These are phyloP conservation scores for Fusarium devonianum DNA, from an alignment of 2,329 filamentous ascomycete species.

Conservation along the genomic window DNA sequence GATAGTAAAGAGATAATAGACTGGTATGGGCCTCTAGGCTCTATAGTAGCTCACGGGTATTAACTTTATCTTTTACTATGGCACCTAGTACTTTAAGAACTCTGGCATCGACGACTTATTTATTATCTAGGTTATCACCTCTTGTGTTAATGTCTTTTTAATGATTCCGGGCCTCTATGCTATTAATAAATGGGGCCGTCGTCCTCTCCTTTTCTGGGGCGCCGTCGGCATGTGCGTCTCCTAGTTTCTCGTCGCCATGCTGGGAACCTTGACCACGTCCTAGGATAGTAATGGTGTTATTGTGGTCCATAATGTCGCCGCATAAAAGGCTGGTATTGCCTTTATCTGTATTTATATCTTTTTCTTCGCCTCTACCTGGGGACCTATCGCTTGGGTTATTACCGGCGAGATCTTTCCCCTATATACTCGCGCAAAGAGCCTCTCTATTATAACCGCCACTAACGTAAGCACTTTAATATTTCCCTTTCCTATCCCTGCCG, in stretches of 20 bases:
- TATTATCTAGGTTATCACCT: constrained; percentile 50
- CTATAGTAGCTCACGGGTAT: constrained; percentile 47
- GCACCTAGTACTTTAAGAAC: constrained; percentile 51
- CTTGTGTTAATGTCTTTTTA: constrained; percentile 48
- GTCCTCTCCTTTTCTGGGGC: constrained; percentile 70
- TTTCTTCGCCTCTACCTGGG: constrained; percentile 78
- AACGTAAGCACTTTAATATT: too few species aligned
- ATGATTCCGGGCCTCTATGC: constrained; percentile 50
- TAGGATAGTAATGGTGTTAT: constrained; percentile 58
- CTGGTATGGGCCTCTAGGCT: constrained; percentile 71
- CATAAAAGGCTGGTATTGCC: constrained; percentile 64
- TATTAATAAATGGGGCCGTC: constrained; percentile 53
- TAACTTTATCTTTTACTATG: constrained; percentile 53
- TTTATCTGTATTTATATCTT: constrained; percentile 77
- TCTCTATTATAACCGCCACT: constrained; percentile 73
- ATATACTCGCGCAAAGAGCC: constrained; percentile 67
- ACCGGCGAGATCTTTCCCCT: constrained; percentile 69
- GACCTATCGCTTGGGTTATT: constrained; percentile 55
- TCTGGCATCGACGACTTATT: constrained; percentile 49
- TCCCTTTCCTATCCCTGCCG: too few species aligned
- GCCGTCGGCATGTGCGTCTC: constrained; percentile 66
- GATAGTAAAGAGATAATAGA: constrained; percentile 67
- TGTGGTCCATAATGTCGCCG: constrained; percentile 57
- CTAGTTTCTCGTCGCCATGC: constrained; percentile 66
- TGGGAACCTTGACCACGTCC: constrained; percentile 62